A percentile compares a stretch with the other conserved stretches of the same genome.
phyloP scores from a whole-genome alignment of 1,139 yeast species.

The Pneumocystis oryctolagi region DNA sequence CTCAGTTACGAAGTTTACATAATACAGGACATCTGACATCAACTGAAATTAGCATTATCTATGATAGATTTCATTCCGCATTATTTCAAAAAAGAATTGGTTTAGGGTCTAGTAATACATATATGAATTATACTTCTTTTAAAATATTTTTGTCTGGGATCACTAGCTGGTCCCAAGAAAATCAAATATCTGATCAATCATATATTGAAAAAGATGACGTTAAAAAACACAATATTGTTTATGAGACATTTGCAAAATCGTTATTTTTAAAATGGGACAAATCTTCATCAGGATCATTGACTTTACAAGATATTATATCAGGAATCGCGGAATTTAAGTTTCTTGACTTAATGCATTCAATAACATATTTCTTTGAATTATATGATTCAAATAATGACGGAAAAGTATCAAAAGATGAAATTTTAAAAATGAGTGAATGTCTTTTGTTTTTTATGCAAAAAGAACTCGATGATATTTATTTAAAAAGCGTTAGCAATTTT shows the following conservation, averaged over 20 bases:
- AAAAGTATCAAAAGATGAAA: conserved; percentile 59
- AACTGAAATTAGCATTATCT: conserved; percentile 51
- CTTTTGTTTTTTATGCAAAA: conserved; percentile 68
- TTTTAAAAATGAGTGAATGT: conserved; percentile 75
- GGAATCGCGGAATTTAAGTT: conserved; percentile 62
- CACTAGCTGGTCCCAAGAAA: conserved; percentile 47
- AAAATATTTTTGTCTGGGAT: conserved; percentile 60
- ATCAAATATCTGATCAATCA: background rate
- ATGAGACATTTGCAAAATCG: conserved; percentile 42
- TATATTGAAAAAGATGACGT: conserved; percentile 3
- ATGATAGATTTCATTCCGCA: conserved; percentile 72
- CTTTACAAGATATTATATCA: conserved; percentile 51
- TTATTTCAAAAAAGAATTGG: conserved; percentile 62
- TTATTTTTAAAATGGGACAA: conserved; percentile 61
- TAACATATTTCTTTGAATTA: conserved; percentile 63
- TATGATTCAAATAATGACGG: conserved; percentile 53
- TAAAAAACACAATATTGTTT: background rate
- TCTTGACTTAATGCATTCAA: conserved; percentile 60
- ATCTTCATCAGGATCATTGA: conserved; percentile 38
- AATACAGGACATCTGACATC: conserved; percentile 46
- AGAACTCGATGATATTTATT: conserved; percentile 27
- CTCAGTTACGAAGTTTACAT: conserved; percentile 75
- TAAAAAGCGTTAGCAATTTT: conserved; percentile 76
- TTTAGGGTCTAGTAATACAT: conserved; percentile 38
- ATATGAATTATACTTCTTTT: conserved; percentile 63